Conservation (phyloP, 129 eudicot genomes). For the Glebionis coronaria region DNA sequence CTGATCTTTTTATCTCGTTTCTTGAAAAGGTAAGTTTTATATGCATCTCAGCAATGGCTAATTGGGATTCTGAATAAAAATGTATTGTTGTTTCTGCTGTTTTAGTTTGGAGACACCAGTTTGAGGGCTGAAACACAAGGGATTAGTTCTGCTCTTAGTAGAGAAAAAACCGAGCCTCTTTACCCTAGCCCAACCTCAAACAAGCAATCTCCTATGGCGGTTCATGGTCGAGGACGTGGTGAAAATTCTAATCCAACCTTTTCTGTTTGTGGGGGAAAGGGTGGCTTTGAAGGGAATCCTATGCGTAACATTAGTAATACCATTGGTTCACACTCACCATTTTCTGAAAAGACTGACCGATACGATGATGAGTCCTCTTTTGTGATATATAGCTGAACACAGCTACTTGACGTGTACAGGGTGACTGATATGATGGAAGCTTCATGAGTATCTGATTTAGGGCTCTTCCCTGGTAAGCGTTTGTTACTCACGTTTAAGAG, state of each 20-base stretch:
- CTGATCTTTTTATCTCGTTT: conserved; percentile 79
- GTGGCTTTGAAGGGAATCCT: too few species aligned
- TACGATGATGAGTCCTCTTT: conserved; percentile 41
- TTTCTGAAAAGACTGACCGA: conserved; percentile 28
- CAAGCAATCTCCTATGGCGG: conserved; percentile 49
- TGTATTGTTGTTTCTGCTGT: neutral
- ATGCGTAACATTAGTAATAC: too few species aligned
- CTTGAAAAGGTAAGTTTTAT: conserved; percentile 55
- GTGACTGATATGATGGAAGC: too few species aligned
- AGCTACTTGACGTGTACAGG: conserved; percentile 71
- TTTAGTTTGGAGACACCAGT: too few species aligned
- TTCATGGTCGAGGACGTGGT: conserved; percentile 79
- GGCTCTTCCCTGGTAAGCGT: too few species aligned
- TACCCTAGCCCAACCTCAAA: conserved; percentile 44
- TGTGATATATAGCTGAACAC: conserved; percentile 55
- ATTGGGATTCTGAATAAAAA: conserved; percentile 7
- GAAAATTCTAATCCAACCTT: conserved; percentile 49
- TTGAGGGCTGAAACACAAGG: too few species aligned
- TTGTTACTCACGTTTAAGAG: too few species aligned
- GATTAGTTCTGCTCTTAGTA: conserved; percentile 50
- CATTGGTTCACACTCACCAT: too few species aligned
- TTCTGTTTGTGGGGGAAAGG: conserved; percentile 64
- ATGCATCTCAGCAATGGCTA: neutral
- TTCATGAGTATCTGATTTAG: too few species aligned
- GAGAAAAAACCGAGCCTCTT: conserved; percentile 62